Percentiles rank a stretch among this genome's conserved stretches.
Evolutionary conservation across 208 protist species (phyloP).

Genomic region (Wallacemonas sp.): DNA sequence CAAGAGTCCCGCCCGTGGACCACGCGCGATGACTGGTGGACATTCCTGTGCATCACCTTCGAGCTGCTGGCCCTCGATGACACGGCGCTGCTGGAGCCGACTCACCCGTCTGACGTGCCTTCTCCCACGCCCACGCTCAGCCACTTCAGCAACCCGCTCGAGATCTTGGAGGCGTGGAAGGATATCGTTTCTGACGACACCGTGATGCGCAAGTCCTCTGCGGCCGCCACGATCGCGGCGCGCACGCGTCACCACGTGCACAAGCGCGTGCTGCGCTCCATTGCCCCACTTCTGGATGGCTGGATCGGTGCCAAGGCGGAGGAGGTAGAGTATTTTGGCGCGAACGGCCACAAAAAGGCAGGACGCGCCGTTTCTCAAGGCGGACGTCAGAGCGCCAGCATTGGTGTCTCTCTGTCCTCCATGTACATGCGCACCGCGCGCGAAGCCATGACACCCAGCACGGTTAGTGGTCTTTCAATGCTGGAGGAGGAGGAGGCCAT

Average conservation of each 20-base stretch:
- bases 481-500: constrained; percentile 6
- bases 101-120: constrained; percentile 14
- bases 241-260: constrained; percentile 54
- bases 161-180: constrained; percentile 68
- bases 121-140: constrained; percentile 46
- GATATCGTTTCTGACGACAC: constrained; percentile 33
- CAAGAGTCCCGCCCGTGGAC: constrained; percentile 57
- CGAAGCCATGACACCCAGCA: constrained; percentile 23
- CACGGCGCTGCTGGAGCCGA: constrained; percentile 45
- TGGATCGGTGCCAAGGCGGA: constrained; percentile 64
- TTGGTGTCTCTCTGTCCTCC: constrained; percentile 58
- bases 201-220: not conserved
- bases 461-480: constrained; percentile 11
- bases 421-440: constrained; percentile 35
- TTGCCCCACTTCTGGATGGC: constrained; percentile 45
- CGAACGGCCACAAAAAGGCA: constrained; percentile 25
- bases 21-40: constrained; percentile 82
- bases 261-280: constrained; percentile 49
- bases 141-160: constrained; percentile 43
- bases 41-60: constrained; percentile 70
- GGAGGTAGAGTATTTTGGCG: constrained; percentile 57
- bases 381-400: constrained; percentile 18
- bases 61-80: constrained; percentile 69
- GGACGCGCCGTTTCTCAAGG: constrained; percentile 27
- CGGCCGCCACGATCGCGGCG: constrained; percentile 13